Conservation (phyloP, 2,329 filamentous ascomycete species). For the Botrytis elliptica region DNA sequence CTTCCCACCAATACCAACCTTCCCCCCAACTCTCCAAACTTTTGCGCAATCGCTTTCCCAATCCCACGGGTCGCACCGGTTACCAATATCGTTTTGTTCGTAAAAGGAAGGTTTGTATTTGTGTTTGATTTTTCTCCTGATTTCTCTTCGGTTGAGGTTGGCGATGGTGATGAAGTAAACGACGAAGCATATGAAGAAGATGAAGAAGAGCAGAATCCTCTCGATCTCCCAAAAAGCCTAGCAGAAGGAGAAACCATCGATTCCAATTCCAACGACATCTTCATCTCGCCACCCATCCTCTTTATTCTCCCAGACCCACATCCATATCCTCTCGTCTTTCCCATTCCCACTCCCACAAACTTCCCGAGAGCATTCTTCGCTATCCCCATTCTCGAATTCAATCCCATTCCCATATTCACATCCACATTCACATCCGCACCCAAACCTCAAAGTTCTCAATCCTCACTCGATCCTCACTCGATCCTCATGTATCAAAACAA, state of each 20-base stretch:
- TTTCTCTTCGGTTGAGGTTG: background rate
- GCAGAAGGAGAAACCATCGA: background rate
- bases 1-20: conserved; percentile 61
- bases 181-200: background rate
- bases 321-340: background rate
- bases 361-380: background rate
- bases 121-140: background rate
- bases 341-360: background rate
- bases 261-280: background rate
- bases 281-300: background rate
- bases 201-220: background rate
- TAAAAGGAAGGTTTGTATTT: background rate
- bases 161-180: background rate
- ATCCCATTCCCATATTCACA: background rate
- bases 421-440: background rate
- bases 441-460: background rate
- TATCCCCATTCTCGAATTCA: background rate
- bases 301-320: background rate
- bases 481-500: background rate
- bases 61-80: conserved; percentile 72
- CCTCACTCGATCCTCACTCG: background rate
- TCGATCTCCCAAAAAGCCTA: background rate
- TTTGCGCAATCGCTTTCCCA: conserved; percentile 63
- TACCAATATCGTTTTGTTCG: conserved; percentile 49
- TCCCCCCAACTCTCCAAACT: conserved; percentile 64